Base-by-base conservation (phyloP, 2,329 filamentous ascomycete species). In the Bipolaris victoriae region DNA sequence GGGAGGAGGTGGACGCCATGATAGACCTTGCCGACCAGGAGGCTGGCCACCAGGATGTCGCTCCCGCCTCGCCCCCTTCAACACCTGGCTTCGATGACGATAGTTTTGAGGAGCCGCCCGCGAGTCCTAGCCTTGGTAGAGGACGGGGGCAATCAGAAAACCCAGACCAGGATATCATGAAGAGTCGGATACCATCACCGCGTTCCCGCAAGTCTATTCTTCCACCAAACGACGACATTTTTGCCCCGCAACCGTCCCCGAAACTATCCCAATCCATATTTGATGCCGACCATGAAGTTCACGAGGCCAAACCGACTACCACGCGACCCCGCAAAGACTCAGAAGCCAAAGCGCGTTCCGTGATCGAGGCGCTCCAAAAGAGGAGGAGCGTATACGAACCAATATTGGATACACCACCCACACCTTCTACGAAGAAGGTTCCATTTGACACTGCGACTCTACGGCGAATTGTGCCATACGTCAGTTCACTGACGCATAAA, bases 1-100 rank as follows among this genome's bases (percentile, higher is more conserved):
- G 90, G 90, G 86, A 87, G 66, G 90, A 95, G 72, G 91, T 92
- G 1, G 90, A 95, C 73, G 90, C 90, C 13, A 93, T 96, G 77
- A 95, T 96, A 71, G 89, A 90, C 33, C 80, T 96, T n/a, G 91
- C 91, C 44, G 87, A 87, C 44, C 81, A 88, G 61, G 85, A 88
- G 64, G 84, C 85, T 45, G 84, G 87, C 51, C 84, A 87, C 24
- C 84, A 86, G 57, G 78, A 82, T 18, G 78, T 80, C 20, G 80
- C 81, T 33, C 80, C 81, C 37, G 76, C 79, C 35, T 86, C 84
- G 7, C 74, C 76, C 33, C 84, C 84, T 6, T 87, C 85, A 1
- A 81, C 81, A 13, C 83, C 85, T 3, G 82, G 81, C 9, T 84
- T 85, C 64, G 85, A 86, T 64, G 82, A 84, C 61, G 82, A 83